Evolutionary conservation across 2,329 filamentous ascomycete species (phyloP).

Genomic region (Escovopsis weberi): DNA sequence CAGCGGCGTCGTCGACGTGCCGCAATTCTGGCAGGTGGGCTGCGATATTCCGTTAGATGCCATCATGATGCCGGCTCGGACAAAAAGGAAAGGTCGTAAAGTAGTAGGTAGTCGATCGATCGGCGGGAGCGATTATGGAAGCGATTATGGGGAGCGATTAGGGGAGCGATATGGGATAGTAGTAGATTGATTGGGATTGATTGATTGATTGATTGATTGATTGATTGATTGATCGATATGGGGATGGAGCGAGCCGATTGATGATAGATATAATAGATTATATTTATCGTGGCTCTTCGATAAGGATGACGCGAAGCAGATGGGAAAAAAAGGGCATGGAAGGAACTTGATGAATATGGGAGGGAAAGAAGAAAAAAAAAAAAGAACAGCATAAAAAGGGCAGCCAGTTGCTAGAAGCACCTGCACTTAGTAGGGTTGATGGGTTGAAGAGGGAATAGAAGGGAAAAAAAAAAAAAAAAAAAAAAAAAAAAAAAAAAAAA

Average conservation of each 20-base stretch:
- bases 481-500: too few relatives aligned
- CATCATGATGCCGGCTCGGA: slow-evolving; percentile 29
- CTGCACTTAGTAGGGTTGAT: too few relatives aligned
- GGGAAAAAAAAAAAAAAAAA: too few relatives aligned
- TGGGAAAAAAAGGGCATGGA: slow-evolving; percentile 17
- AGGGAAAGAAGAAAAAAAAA: slow-evolving; percentile 14
- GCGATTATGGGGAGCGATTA: slow-evolving; percentile 10
- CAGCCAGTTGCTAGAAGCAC: too few relatives aligned
- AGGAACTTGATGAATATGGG: too few relatives aligned
- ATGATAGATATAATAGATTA: slow-evolving; percentile 11
- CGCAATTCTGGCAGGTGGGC: slow-evolving; percentile 94
- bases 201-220: too few relatives aligned
- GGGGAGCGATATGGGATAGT: slow-evolving; percentile 1
- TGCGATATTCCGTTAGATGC: slow-evolving; percentile 52
- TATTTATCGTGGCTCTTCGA: slow-evolving; percentile 20
- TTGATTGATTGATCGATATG: too few relatives aligned
- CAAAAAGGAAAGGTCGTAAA: too few relatives aligned
- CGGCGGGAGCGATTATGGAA: slow-evolving; percentile 11
- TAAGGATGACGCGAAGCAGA: slow-evolving; percentile 21
- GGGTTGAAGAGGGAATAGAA: too few relatives aligned
- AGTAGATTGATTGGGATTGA: too few relatives aligned
- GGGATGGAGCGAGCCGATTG: slow-evolving; percentile 8
- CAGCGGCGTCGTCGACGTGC: slow-evolving; percentile 85
- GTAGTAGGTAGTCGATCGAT: too few relatives aligned
- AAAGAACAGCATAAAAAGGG: slow-evolving; percentile 13